phyloP scores from a whole-genome alignment of 179 eudicot genomes.

The Amaranthus tricolor region DNA sequence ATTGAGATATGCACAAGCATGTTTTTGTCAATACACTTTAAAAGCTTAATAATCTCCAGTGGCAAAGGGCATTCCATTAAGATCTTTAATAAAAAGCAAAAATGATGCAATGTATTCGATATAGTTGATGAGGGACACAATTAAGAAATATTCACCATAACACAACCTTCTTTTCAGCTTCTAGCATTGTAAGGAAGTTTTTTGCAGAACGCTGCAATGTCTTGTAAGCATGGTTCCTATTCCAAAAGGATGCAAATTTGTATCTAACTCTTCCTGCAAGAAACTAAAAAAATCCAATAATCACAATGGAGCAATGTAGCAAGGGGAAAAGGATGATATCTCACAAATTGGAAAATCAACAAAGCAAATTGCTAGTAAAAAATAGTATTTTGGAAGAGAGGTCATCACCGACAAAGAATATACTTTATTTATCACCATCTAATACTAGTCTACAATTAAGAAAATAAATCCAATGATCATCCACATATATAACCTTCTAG shows the following conservation, averaged over 20 bases:
- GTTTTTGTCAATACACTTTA: neutral
- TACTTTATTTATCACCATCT: too few relatives aligned
- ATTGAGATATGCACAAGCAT: neutral
- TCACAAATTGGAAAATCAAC: neutral
- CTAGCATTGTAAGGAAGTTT: conserved; percentile 62
- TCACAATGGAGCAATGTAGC: neutral
- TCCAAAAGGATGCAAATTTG: conserved; percentile 98
- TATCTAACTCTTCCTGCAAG: conserved; percentile 91
- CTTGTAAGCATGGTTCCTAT: conserved; percentile 74
- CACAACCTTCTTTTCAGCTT: conserved; percentile 87
- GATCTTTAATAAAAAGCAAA: neutral
- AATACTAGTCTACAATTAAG: too few relatives aligned
- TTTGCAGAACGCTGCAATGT: conserved; percentile 65
- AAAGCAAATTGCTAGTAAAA: neutral
- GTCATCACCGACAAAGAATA: too few relatives aligned
- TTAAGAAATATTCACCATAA: neutral
- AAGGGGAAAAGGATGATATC: too few relatives aligned
- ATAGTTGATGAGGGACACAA: neutral
- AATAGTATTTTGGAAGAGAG: too few relatives aligned
- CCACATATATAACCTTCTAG: too few relatives aligned
- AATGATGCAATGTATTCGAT: neutral
- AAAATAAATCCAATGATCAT: too few relatives aligned
- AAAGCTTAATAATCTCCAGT: neutral
- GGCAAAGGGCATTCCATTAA: neutral
- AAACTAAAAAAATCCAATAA: conserved; percentile 2